phyloP scores from a whole-genome alignment of 768 basidiomycete genomes.

The Fibroporia radiculosa region DNA sequence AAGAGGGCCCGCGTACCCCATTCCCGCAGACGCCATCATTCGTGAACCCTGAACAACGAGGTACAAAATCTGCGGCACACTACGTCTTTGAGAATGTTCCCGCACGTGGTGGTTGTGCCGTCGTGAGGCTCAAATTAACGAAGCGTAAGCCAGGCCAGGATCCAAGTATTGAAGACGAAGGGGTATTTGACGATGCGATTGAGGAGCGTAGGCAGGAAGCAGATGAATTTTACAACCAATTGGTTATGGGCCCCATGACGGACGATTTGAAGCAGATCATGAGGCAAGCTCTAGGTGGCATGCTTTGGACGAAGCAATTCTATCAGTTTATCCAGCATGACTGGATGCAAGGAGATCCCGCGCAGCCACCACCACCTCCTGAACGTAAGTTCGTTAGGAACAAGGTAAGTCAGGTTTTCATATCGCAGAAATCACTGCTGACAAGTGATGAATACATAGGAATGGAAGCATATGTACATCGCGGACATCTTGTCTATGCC shows the following conservation, averaged over 20 bases:
- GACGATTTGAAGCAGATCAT: slow-evolving; percentile 94
- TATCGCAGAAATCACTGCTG: background rate
- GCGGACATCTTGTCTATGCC: slow-evolving; percentile 98
- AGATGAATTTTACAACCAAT: slow-evolving; percentile 86
- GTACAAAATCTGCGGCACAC: slow-evolving; percentile 92
- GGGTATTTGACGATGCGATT: slow-evolving; percentile 77
- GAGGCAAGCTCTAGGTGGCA: slow-evolving; percentile 92
- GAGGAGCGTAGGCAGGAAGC: slow-evolving; percentile 91
- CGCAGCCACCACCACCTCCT: slow-evolving; percentile 90
- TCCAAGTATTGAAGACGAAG: slow-evolving; percentile 78
- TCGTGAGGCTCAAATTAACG: slow-evolving; percentile 90
- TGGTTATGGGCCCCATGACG: slow-evolving; percentile 77
- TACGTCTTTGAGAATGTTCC: slow-evolving; percentile 86
- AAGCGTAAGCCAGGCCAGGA: slow-evolving; percentile 69
- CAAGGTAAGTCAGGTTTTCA: slow-evolving; percentile 37
- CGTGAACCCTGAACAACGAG: slow-evolving; percentile 79
- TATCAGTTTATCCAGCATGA: slow-evolving; percentile 95
- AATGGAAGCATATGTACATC: slow-evolving; percentile 94
- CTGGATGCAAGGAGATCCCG: slow-evolving; percentile 94
- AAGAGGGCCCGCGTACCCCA: slow-evolving; percentile 48
- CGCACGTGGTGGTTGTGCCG: slow-evolving; percentile 86
- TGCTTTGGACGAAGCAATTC: slow-evolving; percentile 98
- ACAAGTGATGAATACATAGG: slow-evolving; percentile 34
- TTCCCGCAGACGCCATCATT: slow-evolving; percentile 49
- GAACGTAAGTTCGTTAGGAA: slow-evolving; percentile 83